Base-by-base conservation (phyloP, 2,329 filamentous ascomycete species). In the Aspergillus ibericus region DNA sequence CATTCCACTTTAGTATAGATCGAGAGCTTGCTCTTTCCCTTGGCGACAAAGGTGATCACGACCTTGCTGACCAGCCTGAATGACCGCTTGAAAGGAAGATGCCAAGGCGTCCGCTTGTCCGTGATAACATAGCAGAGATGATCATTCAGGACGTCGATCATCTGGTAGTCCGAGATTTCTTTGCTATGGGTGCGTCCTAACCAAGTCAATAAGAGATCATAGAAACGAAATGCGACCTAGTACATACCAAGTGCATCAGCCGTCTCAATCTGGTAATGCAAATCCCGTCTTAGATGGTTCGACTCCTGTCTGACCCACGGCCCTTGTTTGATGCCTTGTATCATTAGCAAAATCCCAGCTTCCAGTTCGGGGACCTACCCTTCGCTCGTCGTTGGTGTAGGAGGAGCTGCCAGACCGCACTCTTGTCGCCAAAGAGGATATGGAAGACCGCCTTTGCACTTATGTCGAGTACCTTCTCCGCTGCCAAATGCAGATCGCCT, bases 381-480 rank as follows among this genome's bases (percentile, higher is more conserved):
- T 88, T 85, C 13, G 90, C 91, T 67, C 88, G 84, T 53, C 90
- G 85, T 72, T 96, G 92, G 71, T 91, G 89, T 72, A 97, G 93
- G 29, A 98, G 81, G 69, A 93, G 87, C 67, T 95, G 92, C 77
- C 97, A 99, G 38, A 98, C 88, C 34, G 93, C 91, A 72, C 91
- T 96, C 77, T 93, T 96, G 75, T 99, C 95, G 36, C 95, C 95
- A 75, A 98, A 99, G 53, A 99, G 83, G 15, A 98, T 91, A 70
- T 98, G 93, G 74, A 98, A 99, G 58, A 96, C 87, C 0, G 91
- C 92, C 75, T 99, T 98, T 48, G 95, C 89, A 62, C 91, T 96
- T 60, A 98, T 88, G 65, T 96, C 90, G 72, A 96, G 96, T 64
- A 92, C 85, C 61, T 90, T 86, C 72, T 96, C 91, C 1, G 90